Conservation (phyloP, 768 basidiomycete genomes). For the Cubamyces lactineus region DNA sequence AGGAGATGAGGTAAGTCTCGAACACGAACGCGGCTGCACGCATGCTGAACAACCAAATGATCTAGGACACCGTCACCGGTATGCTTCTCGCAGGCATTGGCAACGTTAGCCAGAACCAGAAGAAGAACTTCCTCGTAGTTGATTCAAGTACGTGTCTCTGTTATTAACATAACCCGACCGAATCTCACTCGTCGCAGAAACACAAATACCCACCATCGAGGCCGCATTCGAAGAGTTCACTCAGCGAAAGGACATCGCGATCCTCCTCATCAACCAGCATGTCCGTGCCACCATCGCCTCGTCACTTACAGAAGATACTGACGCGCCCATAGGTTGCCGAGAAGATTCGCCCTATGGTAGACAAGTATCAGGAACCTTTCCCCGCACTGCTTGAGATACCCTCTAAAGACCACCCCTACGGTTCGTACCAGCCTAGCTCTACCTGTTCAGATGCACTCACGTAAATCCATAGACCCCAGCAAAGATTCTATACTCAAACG, state of each 20-base stretch:
- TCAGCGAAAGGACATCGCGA: conserved; percentile 92
- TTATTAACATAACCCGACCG: too few species aligned
- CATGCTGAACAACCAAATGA: neutral
- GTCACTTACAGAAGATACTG: neutral
- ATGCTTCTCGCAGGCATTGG: conserved; percentile 94
- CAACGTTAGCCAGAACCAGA: conserved; percentile 85
- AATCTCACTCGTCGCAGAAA: conserved; percentile 56
- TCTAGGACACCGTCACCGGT: conserved; percentile 95
- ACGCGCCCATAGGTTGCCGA: conserved; percentile 77
- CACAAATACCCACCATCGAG: conserved; percentile 88
- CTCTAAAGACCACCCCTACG: conserved; percentile 97
- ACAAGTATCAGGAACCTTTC: conserved; percentile 94
- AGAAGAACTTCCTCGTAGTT: conserved; percentile 98
- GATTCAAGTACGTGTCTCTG: conserved; percentile 72
- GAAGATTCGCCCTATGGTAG: conserved; percentile 93
- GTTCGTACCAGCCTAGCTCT: conserved; percentile 36
- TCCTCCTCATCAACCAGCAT: conserved; percentile 98
- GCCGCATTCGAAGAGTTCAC: conserved; percentile 93
- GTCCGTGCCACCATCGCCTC: conserved; percentile 48
- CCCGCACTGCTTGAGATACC: conserved; percentile 97
- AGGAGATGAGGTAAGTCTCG: conserved; percentile 82
- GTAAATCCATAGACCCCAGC: conserved; percentile 68
- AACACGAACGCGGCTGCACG: neutral
- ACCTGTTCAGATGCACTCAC: conserved; percentile 27
- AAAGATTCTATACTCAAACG: conserved; percentile 96